Percentiles rank a stretch among this genome's conserved stretches.
Conservation (phyloP, 208 protist species). For the Wallacemonas sp. region DNA sequence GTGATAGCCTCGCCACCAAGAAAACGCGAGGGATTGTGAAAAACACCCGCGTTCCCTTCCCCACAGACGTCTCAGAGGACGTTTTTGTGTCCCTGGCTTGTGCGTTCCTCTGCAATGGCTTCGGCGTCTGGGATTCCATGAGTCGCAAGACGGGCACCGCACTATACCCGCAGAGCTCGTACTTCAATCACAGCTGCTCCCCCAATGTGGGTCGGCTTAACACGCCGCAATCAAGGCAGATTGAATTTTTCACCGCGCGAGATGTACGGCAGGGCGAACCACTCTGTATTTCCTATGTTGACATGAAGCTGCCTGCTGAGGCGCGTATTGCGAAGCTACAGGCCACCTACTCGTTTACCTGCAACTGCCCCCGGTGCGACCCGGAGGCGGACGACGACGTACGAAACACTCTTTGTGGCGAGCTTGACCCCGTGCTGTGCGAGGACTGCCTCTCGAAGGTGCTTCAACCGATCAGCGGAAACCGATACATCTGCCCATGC, state of each 20-base stretch:
- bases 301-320: constrained; percentile 24
- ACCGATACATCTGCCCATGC: constrained; percentile 29
- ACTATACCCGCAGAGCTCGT: constrained; percentile 39
- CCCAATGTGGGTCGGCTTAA: constrained; percentile 38
- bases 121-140: constrained; percentile 31
- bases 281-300: constrained; percentile 51
- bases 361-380: constrained; percentile 25
- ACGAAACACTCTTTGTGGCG: constrained; percentile 25
- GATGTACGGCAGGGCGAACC: constrained; percentile 25
- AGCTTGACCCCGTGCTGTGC: constrained; percentile 24
- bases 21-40: constrained; percentile 17
- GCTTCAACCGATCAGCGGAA: constrained; percentile 22
- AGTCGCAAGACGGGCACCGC: constrained; percentile 23
- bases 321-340: constrained; percentile 29
- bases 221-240: constrained; percentile 10
- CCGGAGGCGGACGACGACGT: constrained; percentile 10
- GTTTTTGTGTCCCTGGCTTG: constrained; percentile 33
- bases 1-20: constrained; percentile 16
- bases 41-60: constrained; percentile 13
- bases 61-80: constrained; percentile 20
- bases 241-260: constrained; percentile 34
- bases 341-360: constrained; percentile 43
- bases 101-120: constrained; percentile 49
- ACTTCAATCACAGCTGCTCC: constrained; percentile 52
- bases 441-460: constrained; percentile 34